Evolutionary conservation across 805 yeast species (phyloP).

Genomic region (Wickerhamomyces queroliae): DNA sequence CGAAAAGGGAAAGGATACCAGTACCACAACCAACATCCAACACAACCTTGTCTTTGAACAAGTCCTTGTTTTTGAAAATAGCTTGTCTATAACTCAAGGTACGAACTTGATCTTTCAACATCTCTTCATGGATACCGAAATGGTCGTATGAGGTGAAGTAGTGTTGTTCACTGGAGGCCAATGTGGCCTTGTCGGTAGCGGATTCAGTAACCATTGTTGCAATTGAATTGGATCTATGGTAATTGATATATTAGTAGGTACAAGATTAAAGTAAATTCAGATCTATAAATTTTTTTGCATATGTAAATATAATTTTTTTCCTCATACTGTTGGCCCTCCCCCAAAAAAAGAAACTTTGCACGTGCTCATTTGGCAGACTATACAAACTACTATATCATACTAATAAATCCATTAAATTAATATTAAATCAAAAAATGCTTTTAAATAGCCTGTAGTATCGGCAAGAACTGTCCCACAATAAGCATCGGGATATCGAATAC

Average conservation of each 20-base stretch:
- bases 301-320: not conserved
- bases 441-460: slow-evolving; percentile 41
- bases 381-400: no score
- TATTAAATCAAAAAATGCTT: slow-evolving; percentile 2
- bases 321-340: not conserved
- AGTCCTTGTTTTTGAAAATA: slow-evolving; percentile 79
- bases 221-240: not conserved
- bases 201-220: slow-evolving; percentile 28
- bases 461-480: slow-evolving; percentile 76
- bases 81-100: slow-evolving; percentile 90
- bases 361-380: no score
- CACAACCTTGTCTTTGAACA: slow-evolving; percentile 90
- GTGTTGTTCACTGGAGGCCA: slow-evolving; percentile 80
- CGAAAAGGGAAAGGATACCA: slow-evolving; percentile 96
- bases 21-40: slow-evolving; percentile 99
- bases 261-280: not conserved
- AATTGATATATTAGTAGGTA: not conserved
- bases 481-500: slow-evolving; percentile 81
- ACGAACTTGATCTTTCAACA: slow-evolving; percentile 93
- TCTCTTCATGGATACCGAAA: slow-evolving; percentile 96
- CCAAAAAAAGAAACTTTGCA: not conserved
- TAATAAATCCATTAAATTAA: not conserved
- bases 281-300: not conserved
- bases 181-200: slow-evolving; percentile 61
- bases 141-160: slow-evolving; percentile 95